Evolutionary conservation across 768 basidiomycete species (phyloP).

Genomic region (Hortiboletus campestris): DNA sequence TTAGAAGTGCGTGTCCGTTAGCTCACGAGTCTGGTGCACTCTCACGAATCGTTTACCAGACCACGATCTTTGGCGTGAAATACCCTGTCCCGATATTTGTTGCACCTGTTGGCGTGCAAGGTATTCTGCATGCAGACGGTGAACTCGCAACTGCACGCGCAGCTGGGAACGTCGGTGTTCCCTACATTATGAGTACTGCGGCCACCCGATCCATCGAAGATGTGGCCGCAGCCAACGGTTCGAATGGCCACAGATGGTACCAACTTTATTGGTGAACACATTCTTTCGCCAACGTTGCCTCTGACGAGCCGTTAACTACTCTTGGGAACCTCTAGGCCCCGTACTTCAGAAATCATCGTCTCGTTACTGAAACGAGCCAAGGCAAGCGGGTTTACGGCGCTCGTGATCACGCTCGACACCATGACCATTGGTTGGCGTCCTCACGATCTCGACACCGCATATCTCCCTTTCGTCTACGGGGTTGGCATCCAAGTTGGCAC

Average conservation of each 20-base stretch:
- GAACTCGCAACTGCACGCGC: conserved; percentile 72
- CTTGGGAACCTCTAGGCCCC: conserved; percentile 47
- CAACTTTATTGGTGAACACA: conserved; percentile 71
- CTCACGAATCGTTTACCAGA: conserved; percentile 38
- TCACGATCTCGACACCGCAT: conserved; percentile 63
- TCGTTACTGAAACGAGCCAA: conserved; percentile 69
- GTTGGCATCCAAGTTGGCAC: conserved; percentile 64
- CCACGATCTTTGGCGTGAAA: conserved; percentile 67
- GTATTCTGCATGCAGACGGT: conserved; percentile 65
- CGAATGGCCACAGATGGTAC: conserved; percentile 66
- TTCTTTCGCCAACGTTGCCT: neutral
- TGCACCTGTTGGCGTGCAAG: conserved; percentile 79
- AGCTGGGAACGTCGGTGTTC: conserved; percentile 58
- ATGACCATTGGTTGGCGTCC: conserved; percentile 74
- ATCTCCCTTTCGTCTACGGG: conserved; percentile 66
- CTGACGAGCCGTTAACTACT: neutral
- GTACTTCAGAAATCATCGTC: conserved; percentile 53
- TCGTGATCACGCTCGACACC: conserved; percentile 80
- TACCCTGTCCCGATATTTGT: conserved; percentile 61
- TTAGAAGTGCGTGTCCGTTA: conserved; percentile 48
- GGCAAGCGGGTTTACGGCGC: conserved; percentile 59
- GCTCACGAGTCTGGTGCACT: no score
- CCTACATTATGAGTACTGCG: conserved; percentile 76
- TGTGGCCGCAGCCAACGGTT: conserved; percentile 69
- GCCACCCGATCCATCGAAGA: conserved; percentile 71